Evolutionary conservation across 345 rosid species (phyloP), one percentile per base, ranked within the genome.

Genomic region (Rhodamnia rubescens): DNA sequence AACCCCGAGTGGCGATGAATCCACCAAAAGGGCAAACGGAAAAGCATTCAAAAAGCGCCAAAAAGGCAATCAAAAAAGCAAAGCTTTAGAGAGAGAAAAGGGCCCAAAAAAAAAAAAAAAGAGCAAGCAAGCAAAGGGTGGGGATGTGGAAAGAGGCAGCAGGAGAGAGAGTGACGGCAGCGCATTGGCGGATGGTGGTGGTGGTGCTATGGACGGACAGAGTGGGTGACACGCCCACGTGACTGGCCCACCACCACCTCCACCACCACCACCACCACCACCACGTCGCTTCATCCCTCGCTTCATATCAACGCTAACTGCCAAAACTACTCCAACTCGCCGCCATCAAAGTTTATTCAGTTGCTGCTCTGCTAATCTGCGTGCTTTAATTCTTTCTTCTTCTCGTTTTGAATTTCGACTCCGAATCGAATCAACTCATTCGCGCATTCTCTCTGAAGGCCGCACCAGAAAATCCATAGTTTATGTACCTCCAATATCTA

Each of bases 291-390:
- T 94, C 91, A 85, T 86, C 89, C 92, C 90, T 93, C 94, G 98
- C 98, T 96, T 96, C 96, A 89, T 88, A 91, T 91, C 92, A 93
- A 94, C 97, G 99, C 99, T 90, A 94, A 92, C 95, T 87, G 93
- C 92, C 98, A 93, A 90, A 90, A 89, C 55, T 80, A 88, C 87
- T 88, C 90, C 89, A 89, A 92, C 93, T 82, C 88, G 82, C 36
- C 82, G 47, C 86, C 87, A 82, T 29, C 53, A 53, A 54, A 57
- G 84, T 53, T 21, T 2, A 22, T 24, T 15, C 6, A 14, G 14
- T 36, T 22, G 32, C 36, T 55, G 21, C 36, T 55, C 83, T 12
- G 1, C 53, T 51, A 81, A 8, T 20, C 32, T n/a, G 83, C 47
- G 80, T 18, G 58, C 78, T 32, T 32, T 8, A 15, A 15, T 82